Conservation (phyloP, 1,139 yeast species). For the Lodderomyces orthopsilosis region DNA sequence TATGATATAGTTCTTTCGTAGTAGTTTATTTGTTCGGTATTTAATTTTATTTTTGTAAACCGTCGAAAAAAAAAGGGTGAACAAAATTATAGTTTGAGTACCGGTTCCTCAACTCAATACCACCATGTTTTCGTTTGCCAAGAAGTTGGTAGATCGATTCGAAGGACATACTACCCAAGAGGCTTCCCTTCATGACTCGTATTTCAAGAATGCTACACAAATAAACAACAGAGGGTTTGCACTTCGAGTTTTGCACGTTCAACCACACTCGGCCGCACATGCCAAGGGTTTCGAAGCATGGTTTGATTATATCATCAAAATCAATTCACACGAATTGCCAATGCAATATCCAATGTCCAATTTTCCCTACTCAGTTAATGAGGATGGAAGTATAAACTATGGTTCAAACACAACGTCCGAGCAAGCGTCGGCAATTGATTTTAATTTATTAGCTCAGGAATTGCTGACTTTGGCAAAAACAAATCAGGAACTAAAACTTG, state of each 20-base stretch:
- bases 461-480: conserved; percentile 33
- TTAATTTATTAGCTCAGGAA: conserved; percentile 34
- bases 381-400: conserved; percentile 43
- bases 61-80: not conserved
- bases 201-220: conserved; percentile 46
- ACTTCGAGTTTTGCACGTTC: conserved; percentile 39
- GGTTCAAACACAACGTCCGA: conserved; percentile 36
- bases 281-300: conserved; percentile 62
- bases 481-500: conserved; percentile 47
- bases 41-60: not conserved
- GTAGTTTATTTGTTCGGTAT: not conserved
- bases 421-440: conserved; percentile 38
- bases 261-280: conserved; percentile 41
- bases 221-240: conserved; percentile 45
- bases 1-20: not conserved
- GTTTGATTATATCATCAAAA: conserved; percentile 80
- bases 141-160: conserved; percentile 72
- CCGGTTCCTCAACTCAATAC: not conserved
- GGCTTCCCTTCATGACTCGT: conserved; percentile 41
- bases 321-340: conserved; percentile 74
- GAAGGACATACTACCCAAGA: conserved; percentile 46
- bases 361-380: conserved; percentile 35
- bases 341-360: conserved; percentile 35
- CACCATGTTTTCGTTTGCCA: conserved; percentile 86
- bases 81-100: too few species aligned